A percentile compares a stretch with the other conserved stretches of the same genome.
These are phyloP conservation scores for Acorus calamus DNA, from an alignment of 106 monocot genomes.

Conservation along the genomic window DNA sequence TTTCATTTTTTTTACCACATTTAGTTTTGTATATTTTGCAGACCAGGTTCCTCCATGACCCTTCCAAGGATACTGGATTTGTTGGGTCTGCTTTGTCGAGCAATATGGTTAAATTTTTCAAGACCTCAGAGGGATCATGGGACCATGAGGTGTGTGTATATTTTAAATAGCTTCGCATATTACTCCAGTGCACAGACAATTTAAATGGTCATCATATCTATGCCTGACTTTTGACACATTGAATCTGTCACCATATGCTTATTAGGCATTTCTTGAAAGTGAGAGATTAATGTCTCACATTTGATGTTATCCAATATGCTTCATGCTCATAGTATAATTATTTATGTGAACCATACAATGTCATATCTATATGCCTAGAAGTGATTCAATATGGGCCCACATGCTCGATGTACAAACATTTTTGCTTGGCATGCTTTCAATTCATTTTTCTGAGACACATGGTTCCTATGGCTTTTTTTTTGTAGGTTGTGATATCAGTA, in stretches of 20 bases:
- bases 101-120: constrained; percentile 94
- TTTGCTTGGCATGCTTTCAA: background rate
- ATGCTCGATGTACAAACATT: background rate
- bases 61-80: constrained; percentile 78
- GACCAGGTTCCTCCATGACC: constrained; percentile 89
- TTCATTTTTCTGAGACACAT: background rate
- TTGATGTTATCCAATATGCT: too few relatives aligned
- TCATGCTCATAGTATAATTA: too few relatives aligned
- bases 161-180: background rate
- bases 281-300: too few relatives aligned
- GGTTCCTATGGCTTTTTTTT: background rate
- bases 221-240: too few relatives aligned
- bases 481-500: constrained; percentile 62
- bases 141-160: constrained; percentile 53
- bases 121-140: constrained; percentile 70
- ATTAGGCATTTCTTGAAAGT: too few relatives aligned
- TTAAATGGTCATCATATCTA: too few relatives aligned
- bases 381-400: too few relatives aligned
- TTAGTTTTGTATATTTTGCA: constrained; percentile 16
- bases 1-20: background rate
- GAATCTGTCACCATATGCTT: too few relatives aligned
- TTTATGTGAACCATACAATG: too few relatives aligned
- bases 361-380: too few relatives aligned
- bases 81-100: constrained; percentile 82
- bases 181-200: too few relatives aligned